Percentiles rank a stretch among this genome's conserved stretches.
Conservation (phyloP, 257 asterid genomes). For the Osmanthus fragrans region DNA sequence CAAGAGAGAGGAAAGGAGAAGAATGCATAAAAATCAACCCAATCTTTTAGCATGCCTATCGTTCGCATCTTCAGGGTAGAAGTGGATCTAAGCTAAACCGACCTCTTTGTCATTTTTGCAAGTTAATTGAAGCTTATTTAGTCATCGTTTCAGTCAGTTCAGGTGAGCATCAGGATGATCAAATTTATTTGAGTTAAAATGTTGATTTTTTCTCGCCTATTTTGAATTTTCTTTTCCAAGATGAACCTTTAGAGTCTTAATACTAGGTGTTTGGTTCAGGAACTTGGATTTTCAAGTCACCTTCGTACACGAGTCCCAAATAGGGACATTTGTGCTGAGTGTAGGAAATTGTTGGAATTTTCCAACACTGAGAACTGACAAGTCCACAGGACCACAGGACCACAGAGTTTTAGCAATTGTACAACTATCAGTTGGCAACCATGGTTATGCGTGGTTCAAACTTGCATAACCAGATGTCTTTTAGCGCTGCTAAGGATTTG, state of each 20-base stretch:
- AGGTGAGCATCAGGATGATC: background rate
- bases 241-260: background rate
- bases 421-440: background rate
- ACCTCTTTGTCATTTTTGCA: background rate
- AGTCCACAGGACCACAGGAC: background rate
- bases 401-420: background rate
- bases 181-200: background rate
- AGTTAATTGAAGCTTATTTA: background rate
- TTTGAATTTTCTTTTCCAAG: background rate
- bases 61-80: background rate
- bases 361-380: background rate
- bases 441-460: background rate
- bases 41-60: background rate
- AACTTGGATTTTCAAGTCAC: background rate
- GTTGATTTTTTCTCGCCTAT: background rate
- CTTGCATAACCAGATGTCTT: background rate
- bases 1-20: background rate
- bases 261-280: background rate
- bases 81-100: background rate
- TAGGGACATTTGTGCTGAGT: background rate
- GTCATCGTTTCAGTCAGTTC: background rate
- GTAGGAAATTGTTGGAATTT: too few relatives aligned
- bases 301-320: background rate
- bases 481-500: slow-evolving; percentile 5
- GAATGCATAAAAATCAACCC: background rate